Conservation (phyloP, 2,329 filamentous ascomycete species). For the Nothopassalora personata region DNA sequence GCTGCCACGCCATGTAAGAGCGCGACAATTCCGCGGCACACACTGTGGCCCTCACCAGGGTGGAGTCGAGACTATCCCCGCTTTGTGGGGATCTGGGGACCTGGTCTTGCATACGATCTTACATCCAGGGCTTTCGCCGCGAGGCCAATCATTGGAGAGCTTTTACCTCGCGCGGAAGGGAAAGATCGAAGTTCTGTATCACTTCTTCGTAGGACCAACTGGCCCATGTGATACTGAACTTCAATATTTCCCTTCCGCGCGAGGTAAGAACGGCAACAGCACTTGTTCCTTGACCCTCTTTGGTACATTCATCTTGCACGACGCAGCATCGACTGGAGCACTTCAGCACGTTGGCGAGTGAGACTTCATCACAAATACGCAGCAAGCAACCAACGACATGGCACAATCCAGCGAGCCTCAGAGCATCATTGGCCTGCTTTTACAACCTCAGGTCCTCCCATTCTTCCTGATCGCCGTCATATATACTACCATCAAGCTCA, state of each 20-base stretch:
- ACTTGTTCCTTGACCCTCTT: neutral
- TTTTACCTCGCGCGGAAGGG: constrained; percentile 15
- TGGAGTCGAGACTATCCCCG: neutral
- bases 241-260: too few relatives aligned
- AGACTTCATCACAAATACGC: neutral
- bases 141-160: constrained; percentile 11
- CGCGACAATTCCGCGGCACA: constrained; percentile 1
- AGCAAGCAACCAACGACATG: constrained; percentile 16
- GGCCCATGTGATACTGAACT: too few relatives aligned
- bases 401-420: constrained; percentile 22
- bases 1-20: neutral
- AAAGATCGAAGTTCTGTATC: neutral
- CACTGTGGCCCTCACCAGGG: neutral
- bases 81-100: constrained; percentile 1
- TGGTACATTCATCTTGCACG: neutral
- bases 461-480: constrained; percentile 38
- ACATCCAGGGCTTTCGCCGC: neutral
- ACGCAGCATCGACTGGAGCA: neutral
- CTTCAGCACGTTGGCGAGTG: neutral
- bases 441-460: constrained; percentile 37
- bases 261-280: neutral
- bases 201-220: neutral
- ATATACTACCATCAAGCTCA: constrained; percentile 37
- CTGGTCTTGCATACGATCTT: neutral
- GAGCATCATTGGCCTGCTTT: constrained; percentile 27